These are phyloP conservation scores for Podospora didyma DNA, from an alignment of 495 filamentous ascomycete genomes.

Conservation along the genomic window DNA sequence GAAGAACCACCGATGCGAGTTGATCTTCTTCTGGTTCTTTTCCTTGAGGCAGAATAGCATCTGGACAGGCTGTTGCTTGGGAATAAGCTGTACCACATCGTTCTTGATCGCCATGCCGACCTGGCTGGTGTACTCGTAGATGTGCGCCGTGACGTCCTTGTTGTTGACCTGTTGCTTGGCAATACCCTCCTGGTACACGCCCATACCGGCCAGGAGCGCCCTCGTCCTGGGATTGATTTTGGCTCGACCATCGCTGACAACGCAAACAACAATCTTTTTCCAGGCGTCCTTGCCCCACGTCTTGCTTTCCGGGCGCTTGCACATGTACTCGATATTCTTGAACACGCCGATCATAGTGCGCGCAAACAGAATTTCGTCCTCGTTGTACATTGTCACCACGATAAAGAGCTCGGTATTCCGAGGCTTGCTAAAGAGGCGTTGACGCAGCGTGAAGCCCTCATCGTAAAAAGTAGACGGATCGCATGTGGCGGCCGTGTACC, in stretches of 20 bases:
- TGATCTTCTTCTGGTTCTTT: slow-evolving; percentile 99
- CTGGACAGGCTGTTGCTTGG: slow-evolving; percentile 78
- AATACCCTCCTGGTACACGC: slow-evolving; percentile 97
- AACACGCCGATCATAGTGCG: slow-evolving; percentile 96
- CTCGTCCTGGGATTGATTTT: slow-evolving; percentile 95
- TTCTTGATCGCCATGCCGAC: slow-evolving; percentile 84
- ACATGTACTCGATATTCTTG: slow-evolving; percentile 98
- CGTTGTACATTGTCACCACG: slow-evolving; percentile 98
- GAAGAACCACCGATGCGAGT: slow-evolving; percentile 99
- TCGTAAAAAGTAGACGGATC: slow-evolving; percentile 85
- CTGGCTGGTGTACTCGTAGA: slow-evolving; percentile 99
- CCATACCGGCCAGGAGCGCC: slow-evolving; percentile 87
- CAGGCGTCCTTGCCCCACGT: slow-evolving; percentile 98
- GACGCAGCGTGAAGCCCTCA: slow-evolving; percentile 87
- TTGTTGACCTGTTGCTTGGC: slow-evolving; percentile 97
- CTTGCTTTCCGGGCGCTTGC: slow-evolving; percentile 80
- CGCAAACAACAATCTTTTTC: slow-evolving; percentile 99
- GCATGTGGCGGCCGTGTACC: slow-evolving; percentile 94
- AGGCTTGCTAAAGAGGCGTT: slow-evolving; percentile 89
- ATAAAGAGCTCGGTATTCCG: slow-evolving; percentile 97
- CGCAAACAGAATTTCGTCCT: slow-evolving; percentile 94
- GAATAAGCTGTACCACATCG: slow-evolving; percentile 76
- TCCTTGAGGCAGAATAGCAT: slow-evolving; percentile 99
- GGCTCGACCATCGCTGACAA: slow-evolving; percentile 95
- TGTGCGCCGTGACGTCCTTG: slow-evolving; percentile 96